These are phyloP conservation scores for Sistotremastrum suecicum DNA, from an alignment of 768 basidiomycete genomes.

Conservation along the genomic window DNA sequence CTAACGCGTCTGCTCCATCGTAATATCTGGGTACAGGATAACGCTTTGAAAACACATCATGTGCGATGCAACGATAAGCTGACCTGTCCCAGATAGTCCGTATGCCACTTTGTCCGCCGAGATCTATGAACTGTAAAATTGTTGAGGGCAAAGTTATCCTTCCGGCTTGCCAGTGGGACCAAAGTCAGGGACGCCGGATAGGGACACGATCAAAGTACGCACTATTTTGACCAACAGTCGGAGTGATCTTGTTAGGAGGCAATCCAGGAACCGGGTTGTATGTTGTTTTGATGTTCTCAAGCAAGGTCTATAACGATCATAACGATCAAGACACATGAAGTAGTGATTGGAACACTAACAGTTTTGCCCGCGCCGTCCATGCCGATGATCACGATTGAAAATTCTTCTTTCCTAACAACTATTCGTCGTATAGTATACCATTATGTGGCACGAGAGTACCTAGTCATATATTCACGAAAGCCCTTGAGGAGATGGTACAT, in stretches of 20 bases:
- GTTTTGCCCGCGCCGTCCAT: conserved; percentile 90
- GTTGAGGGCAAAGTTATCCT: conserved; percentile 89
- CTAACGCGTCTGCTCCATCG: conserved; percentile 93
- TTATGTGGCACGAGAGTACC: conserved; percentile 24
- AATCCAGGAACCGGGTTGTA: conserved; percentile 81
- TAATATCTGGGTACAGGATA: conserved; percentile 45
- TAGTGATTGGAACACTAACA: conserved; percentile 22
- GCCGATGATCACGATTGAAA: conserved; percentile 90
- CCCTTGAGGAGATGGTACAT: conserved; percentile 97
- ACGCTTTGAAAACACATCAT: neutral
- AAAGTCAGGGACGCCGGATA: neutral
- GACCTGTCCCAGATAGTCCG: conserved; percentile 71
- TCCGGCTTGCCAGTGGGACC: conserved; percentile 42
- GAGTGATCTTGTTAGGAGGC: conserved; percentile 86
- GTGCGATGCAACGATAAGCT: conserved; percentile 4
- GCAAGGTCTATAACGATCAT: conserved; percentile 41
- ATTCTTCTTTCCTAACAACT: conserved; percentile 61
- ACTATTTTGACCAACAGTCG: conserved; percentile 98
- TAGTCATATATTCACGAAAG: conserved; percentile 78
- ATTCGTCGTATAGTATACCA: neutral
- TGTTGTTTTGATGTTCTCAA: conserved; percentile 88
- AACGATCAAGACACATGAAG: neutral
- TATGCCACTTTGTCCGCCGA: conserved; percentile 91
- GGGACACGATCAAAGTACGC: conserved; percentile 15
- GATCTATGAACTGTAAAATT: conserved; percentile 92